Percentiles rank a stretch among this genome's conserved stretches.
Evolutionary conservation across 768 basidiomycete genomes (phyloP).

Genomic region (Boletellus ananas): DNA sequence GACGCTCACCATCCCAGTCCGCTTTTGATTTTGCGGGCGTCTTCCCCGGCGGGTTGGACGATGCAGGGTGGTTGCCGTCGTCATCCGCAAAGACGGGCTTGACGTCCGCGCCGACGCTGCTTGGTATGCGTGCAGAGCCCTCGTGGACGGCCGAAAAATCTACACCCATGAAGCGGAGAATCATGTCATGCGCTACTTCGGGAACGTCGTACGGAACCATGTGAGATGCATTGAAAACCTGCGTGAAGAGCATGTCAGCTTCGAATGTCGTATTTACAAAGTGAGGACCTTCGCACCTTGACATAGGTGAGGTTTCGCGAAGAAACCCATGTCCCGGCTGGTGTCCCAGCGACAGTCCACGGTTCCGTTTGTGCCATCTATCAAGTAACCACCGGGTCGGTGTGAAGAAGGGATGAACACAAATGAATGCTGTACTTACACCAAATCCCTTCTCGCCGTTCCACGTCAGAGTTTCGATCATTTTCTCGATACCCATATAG

Average conservation of each 20-base stretch:
- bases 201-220: constrained; percentile 93
- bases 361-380: constrained; percentile 66
- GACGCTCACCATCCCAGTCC: constrained; percentile 78
- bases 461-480: constrained; percentile 84
- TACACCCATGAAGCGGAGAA: constrained; percentile 93
- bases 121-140: constrained; percentile 77
- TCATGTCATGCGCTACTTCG: constrained; percentile 93
- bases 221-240: constrained; percentile 93
- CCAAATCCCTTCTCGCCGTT: constrained; percentile 80
- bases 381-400: neutral
- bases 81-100: constrained; percentile 62
- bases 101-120: constrained; percentile 66
- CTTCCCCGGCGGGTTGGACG: constrained; percentile 42
- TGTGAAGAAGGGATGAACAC: neutral
- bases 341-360: constrained; percentile 70
- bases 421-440: constrained; percentile 42
- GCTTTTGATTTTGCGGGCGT: constrained; percentile 77
- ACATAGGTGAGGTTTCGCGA: constrained; percentile 90
- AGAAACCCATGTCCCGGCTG: constrained; percentile 89
- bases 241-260: neutral
- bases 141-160: constrained; percentile 81
- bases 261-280: neutral
- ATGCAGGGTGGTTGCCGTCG: constrained; percentile 32
- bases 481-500: constrained; percentile 83
- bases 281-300: constrained; percentile 48